phyloP scores from a whole-genome alignment of 768 basidiomycete species.

The Artomyces pyxidatus region DNA sequence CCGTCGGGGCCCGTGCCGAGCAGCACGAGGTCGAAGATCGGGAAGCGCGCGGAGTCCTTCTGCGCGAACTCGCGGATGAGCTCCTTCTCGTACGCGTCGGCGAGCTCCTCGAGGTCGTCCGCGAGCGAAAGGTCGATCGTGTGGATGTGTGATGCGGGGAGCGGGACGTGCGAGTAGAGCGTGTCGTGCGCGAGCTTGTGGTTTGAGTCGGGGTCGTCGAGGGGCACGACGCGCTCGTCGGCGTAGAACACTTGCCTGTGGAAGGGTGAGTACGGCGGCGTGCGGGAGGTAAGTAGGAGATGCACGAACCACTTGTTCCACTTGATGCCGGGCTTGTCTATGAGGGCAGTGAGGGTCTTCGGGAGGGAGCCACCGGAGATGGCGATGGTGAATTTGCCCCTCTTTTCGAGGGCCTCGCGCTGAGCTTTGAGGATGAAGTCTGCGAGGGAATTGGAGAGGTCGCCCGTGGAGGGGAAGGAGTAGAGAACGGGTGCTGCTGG shows the following conservation, averaged over 20 bases:
- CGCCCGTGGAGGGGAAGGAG: conserved; percentile 51
- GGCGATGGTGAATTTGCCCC: conserved; percentile 87
- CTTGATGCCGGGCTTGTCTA: conserved; percentile 54
- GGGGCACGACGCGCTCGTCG: conserved; percentile 91
- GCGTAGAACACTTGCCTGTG: conserved; percentile 94
- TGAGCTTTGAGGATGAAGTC: conserved; percentile 81
- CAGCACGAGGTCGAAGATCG: conserved; percentile 94
- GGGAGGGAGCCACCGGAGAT: conserved; percentile 92
- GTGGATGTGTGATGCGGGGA: conserved; percentile 73
- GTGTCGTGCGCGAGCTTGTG: conserved; percentile 64
- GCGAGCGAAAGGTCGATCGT: conserved; percentile 63
- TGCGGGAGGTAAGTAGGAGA: background rate
- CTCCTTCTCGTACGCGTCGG: conserved; percentile 72
- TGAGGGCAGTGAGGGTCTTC: conserved; percentile 66
- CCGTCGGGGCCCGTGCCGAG: conserved; percentile 97
- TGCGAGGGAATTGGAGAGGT: conserved; percentile 62
- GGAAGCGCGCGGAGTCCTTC: conserved; percentile 91
- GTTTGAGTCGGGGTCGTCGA: conserved; percentile 91
- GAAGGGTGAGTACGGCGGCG: background rate
- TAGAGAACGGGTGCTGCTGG: conserved; percentile 57
- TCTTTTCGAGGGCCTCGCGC: conserved; percentile 81
- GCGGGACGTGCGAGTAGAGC: conserved; percentile 78
- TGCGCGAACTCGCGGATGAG: conserved; percentile 90
- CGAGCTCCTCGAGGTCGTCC: conserved; percentile 70
- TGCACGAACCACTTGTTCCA: conserved; percentile 89